Conservation (phyloP, 805 yeast genomes). For the Limtongia smithiae region DNA sequence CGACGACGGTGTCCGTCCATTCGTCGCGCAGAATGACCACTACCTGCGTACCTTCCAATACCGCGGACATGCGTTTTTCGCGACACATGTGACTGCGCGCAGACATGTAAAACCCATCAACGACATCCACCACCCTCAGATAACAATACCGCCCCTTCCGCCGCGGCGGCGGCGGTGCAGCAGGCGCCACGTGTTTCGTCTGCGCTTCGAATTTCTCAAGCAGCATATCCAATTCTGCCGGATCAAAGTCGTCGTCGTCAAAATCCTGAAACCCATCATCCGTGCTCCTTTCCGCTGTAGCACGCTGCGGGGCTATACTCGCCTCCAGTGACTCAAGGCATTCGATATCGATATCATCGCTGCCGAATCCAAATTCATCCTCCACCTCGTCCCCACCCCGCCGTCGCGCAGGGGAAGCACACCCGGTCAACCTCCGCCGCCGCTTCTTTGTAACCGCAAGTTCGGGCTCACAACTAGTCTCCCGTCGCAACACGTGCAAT, state of each 20-base stretch:
- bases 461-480: conserved; percentile 23
- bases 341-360: conserved; percentile 2
- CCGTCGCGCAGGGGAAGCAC: background rate
- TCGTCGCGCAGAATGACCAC: conserved; percentile 30
- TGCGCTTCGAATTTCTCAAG: too few species aligned
- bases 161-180: too few species aligned
- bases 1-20: conserved; percentile 33
- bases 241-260: too few species aligned
- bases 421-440: background rate
- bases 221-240: too few species aligned
- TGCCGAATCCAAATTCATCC: conserved; percentile 6
- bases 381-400: background rate
- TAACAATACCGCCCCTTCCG: too few species aligned
- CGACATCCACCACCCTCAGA: background rate
- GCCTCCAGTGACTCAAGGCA: background rate
- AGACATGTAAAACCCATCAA: background rate
- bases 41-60: background rate
- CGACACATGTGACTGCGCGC: background rate
- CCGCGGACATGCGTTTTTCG: background rate
- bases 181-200: too few species aligned
- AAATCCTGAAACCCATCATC: background rate
- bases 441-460: conserved; percentile 16
- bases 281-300: too few species aligned
- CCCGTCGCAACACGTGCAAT: background rate
- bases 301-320: background rate